phyloP scores from a whole-genome alignment of 2,329 filamentous ascomycete species.

The Aureobasidium uvarum region DNA sequence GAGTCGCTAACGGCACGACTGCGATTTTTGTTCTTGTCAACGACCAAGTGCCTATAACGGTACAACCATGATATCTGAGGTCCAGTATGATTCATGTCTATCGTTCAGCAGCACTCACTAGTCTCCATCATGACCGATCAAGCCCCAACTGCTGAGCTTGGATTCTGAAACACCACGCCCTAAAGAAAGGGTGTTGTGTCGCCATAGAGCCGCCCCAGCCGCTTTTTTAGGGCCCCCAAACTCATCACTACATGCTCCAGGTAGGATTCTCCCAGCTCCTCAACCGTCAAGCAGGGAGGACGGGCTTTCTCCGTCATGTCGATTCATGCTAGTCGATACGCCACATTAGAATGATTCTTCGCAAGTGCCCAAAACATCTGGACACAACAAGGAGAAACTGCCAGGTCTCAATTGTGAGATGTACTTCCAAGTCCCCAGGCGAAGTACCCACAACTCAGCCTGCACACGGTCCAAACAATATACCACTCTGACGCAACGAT shows the following conservation, averaged over 20 bases:
- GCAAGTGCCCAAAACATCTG: not conserved
- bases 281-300: not conserved
- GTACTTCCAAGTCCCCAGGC: not conserved
- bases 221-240: not conserved
- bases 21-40: not conserved
- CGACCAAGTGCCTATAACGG: not conserved
- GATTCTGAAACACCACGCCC: not conserved
- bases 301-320: not conserved
- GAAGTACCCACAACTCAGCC: not conserved
- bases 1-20: not conserved
- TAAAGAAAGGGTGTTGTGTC: not conserved
- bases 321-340: slow-evolving; percentile 7
- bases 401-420: not conserved
- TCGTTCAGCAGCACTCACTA: not conserved
- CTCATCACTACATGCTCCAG: not conserved
- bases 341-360: not conserved
- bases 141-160: too few relatives aligned
- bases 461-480: not conserved
- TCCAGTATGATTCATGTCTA: too few relatives aligned
- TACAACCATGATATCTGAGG: not conserved
- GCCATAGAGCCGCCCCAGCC: slow-evolving; percentile 3
- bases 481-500: not conserved
- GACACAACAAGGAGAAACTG: not conserved
- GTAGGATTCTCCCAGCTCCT: not conserved
- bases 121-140: not conserved